A percentile compares a stretch with the other conserved stretches of the same genome.
Conservation (phyloP, 371 early-diverging fungal genomes). For the Mucor circinelloides region DNA sequence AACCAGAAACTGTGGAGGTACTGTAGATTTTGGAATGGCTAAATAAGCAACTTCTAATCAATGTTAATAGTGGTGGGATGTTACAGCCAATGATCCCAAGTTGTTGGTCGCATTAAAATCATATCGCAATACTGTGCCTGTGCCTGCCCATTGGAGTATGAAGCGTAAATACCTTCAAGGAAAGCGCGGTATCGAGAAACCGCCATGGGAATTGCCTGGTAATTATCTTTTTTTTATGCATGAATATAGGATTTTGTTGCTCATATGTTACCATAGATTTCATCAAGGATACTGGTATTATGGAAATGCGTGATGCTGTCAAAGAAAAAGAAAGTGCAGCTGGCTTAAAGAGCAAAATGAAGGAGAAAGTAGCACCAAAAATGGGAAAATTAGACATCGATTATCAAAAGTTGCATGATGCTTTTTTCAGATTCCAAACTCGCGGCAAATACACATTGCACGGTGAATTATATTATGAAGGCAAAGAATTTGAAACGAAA, state of each 20-base stretch:
- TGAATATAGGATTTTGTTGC: not conserved
- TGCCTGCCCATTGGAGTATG: conserved; percentile 96
- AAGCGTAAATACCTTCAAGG: conserved; percentile 96
- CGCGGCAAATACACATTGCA: conserved; percentile 82
- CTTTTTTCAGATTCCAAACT: conserved; percentile 95
- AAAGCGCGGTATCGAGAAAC: conserved; percentile 95
- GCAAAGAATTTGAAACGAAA: conserved; percentile 94
- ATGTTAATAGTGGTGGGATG: conserved; percentile 67
- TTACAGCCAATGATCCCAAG: conserved; percentile 88
- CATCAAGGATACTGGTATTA: conserved; percentile 96
- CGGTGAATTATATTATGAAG: conserved; percentile 97
- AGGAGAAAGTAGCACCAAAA: conserved; percentile 91
- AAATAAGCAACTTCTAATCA: not conserved
- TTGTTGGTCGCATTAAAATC: conserved; percentile 91
- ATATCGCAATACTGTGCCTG: conserved; percentile 92
- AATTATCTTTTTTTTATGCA: not conserved
- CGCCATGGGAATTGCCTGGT: conserved; percentile 94
- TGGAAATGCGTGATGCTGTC: conserved; percentile 91
- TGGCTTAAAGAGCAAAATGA: conserved; percentile 81
- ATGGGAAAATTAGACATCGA: conserved; percentile 96
- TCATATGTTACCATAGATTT: conserved; percentile 61
- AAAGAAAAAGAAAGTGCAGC: conserved; percentile 83
- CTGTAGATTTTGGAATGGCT: not conserved
- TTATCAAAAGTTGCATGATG: conserved; percentile 96
- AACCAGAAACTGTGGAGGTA: conserved; percentile 96